Evolutionary conservation across 345 rosid genomes (phyloP).

Genomic region (Salix udensis): DNA sequence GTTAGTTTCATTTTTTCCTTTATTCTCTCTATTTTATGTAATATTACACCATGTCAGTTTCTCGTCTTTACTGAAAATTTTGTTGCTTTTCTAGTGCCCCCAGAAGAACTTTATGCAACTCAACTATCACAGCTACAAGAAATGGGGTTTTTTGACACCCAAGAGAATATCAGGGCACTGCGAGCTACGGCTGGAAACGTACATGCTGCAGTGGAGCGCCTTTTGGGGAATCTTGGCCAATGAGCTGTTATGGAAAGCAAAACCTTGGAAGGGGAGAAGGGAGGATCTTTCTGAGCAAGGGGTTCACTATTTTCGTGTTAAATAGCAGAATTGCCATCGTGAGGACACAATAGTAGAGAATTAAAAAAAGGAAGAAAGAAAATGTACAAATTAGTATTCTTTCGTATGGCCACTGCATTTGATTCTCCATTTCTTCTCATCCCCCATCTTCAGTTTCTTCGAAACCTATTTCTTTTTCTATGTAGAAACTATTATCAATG

Average conservation of each 20-base stretch:
- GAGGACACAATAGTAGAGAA: not conserved
- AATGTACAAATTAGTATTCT: not conserved
- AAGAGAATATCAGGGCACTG: conserved; percentile 59
- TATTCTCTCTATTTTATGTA: not conserved
- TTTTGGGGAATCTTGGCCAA: conserved; percentile 34
- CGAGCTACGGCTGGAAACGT: conserved; percentile 69
- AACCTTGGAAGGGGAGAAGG: not conserved
- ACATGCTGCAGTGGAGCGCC: conserved; percentile 70
- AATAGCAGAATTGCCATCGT: not conserved
- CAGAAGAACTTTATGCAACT: conserved; percentile 58
- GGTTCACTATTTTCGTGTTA: not conserved
- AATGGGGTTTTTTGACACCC: conserved; percentile 72
- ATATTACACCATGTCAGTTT: not conserved
- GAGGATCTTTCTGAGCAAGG: not conserved
- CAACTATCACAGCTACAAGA: conserved; percentile 71
- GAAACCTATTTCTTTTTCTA: not conserved
- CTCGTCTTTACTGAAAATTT: not conserved
- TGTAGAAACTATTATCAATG: not conserved
- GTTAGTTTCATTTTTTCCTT: conserved; percentile 14
- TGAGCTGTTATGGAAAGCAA: not conserved
- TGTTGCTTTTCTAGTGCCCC: conserved; percentile 38
- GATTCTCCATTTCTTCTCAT: not conserved
- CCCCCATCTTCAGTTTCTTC: not conserved
- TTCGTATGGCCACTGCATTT: not conserved
- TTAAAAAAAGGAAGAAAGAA: not conserved